Evolutionary conservation across 1,284 basidiomycete species (phyloP).

Genomic region (Puccinia hordei): DNA sequence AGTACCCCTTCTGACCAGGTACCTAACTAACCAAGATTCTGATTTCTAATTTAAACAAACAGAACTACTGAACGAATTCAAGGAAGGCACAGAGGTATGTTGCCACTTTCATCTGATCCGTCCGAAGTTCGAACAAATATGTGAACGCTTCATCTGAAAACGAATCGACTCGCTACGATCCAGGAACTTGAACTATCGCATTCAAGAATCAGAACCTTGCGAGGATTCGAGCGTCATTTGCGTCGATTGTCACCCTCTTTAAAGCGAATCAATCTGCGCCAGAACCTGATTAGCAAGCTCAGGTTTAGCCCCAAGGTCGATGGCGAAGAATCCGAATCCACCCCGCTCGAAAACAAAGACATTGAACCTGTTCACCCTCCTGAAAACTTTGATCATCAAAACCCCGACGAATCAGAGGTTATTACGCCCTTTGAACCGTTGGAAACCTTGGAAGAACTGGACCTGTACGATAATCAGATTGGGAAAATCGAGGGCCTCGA

Average conservation of each 20-base stretch:
- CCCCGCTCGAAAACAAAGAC: not conserved
- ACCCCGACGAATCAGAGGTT: not conserved
- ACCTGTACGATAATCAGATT: slow-evolving; percentile 59
- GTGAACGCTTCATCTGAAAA: not conserved
- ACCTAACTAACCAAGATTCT: not conserved
- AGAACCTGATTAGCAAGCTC: slow-evolving; percentile 43
- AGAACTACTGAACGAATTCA: slow-evolving; percentile 43
- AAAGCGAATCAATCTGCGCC: slow-evolving; percentile 38
- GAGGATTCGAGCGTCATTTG: slow-evolving; percentile 37
- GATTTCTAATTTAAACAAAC: not conserved
- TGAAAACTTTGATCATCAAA: not conserved
- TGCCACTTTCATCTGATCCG: not conserved
- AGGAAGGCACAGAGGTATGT: slow-evolving; percentile 42
- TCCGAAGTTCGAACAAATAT: not conserved
- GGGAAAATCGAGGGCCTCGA: slow-evolving; percentile 53
- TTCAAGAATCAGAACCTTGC: slow-evolving; percentile 32
- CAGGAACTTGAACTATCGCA: slow-evolving; percentile 46
- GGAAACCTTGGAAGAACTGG: slow-evolving; percentile 56
- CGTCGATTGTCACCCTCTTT: slow-evolving; percentile 21
- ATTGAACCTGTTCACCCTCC: not conserved
- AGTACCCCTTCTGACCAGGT: not conserved
- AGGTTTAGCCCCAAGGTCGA: slow-evolving; percentile 1
- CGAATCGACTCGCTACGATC: not conserved
- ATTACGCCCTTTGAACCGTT: slow-evolving; percentile 48
- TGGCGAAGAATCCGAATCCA: not conserved